Evolutionary conservation across 2,329 filamentous ascomycete species (phyloP).

Genomic region (Calonectria pseudoturangicola): DNA sequence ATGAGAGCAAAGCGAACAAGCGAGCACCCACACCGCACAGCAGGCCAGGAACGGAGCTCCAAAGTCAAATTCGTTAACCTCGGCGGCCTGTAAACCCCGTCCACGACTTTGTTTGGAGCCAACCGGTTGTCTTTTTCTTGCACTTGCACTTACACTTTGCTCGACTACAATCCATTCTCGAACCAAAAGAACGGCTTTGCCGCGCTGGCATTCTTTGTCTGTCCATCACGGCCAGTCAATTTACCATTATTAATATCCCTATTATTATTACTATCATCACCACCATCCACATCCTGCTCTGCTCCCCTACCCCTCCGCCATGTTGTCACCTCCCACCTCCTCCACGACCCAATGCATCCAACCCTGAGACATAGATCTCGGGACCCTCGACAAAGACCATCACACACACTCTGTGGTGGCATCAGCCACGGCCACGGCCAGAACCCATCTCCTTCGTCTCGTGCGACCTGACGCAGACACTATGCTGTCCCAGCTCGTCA

Average conservation of each 20-base stretch:
- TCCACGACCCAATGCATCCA: conserved; percentile 13
- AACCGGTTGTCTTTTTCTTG: neutral
- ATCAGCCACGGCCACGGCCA: conserved; percentile 1
- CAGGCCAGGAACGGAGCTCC: conserved; percentile 51
- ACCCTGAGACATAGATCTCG: conserved; percentile 13
- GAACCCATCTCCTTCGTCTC: neutral
- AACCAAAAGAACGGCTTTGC: neutral
- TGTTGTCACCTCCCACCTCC: conserved; percentile 11
- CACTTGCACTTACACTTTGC: neutral
- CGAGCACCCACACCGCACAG: conserved; percentile 6
- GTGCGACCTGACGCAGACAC: conserved; percentile 1
- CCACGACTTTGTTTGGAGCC: neutral
- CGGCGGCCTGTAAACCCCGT: neutral
- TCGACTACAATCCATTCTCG: neutral
- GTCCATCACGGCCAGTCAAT: neutral
- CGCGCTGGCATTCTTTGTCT: neutral
- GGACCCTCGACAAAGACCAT: conserved; percentile 13
- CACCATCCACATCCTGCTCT: neutral
- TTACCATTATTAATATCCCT: neutral
- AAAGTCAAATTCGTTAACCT: conserved; percentile 49
- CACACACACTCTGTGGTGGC: neutral
- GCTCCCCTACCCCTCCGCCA: conserved; percentile 1
- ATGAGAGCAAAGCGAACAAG: no score
- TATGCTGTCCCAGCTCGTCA: neutral
- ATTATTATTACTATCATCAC: neutral